Evolutionary conservation across 2,329 filamentous ascomycete genomes (phyloP).

Genomic region (Phialophora verrucosa): DNA sequence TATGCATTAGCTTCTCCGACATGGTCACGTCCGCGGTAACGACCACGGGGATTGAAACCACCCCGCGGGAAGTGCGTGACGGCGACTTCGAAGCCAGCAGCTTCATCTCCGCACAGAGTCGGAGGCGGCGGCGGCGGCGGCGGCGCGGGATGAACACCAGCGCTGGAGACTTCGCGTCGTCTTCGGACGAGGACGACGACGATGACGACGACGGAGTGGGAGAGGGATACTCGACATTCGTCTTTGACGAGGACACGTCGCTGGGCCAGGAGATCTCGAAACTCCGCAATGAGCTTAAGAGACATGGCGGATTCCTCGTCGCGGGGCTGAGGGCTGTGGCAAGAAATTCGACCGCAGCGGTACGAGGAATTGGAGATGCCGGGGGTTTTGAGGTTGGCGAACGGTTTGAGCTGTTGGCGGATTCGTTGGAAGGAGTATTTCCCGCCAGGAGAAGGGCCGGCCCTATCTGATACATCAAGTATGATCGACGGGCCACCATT

Average conservation of each 20-base stretch:
- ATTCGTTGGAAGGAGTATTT: conserved; percentile 29
- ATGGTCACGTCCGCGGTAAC: conserved; percentile 42
- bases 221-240: conserved; percentile 48
- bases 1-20: conserved; percentile 73
- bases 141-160: conserved; percentile 18
- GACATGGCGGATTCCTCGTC: conserved; percentile 70
- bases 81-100: conserved; percentile 30
- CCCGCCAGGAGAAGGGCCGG: conserved; percentile 7
- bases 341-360: conserved; percentile 18
- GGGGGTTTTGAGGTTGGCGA: conserved; percentile 25
- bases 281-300: conserved; percentile 68
- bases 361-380: background rate
- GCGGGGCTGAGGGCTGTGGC: conserved; percentile 69
- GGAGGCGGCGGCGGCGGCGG: conserved; percentile 25
- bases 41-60: background rate
- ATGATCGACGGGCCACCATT: background rate
- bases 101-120: conserved; percentile 33
- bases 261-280: conserved; percentile 58
- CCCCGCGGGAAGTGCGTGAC: background rate
- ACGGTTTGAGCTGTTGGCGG: conserved; percentile 34
- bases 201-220: conserved; percentile 40
- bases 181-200: conserved; percentile 37
- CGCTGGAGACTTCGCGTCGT: conserved; percentile 10
- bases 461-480: background rate
- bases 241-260: conserved; percentile 50